phyloP scores from a whole-genome alignment of 1,284 basidiomycete species.

The Apiotrichum veenhuisii region DNA sequence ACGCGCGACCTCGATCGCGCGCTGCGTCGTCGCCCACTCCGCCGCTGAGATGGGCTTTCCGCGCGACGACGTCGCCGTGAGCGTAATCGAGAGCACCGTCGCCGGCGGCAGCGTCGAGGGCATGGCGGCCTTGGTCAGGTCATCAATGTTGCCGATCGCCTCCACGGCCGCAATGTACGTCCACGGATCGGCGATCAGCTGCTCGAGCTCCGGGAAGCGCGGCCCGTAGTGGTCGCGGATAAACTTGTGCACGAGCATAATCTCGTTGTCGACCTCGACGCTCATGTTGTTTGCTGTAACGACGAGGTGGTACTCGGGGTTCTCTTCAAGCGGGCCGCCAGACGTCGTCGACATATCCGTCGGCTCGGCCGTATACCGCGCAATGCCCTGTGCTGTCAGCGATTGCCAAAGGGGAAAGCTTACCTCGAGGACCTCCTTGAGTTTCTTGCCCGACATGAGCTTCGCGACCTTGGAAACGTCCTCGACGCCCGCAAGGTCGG shows the following conservation, averaged over 20 bases:
- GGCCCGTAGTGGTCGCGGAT: slow-evolving; percentile 96
- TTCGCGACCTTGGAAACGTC: slow-evolving; percentile 84
- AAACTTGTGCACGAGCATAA: slow-evolving; percentile 97
- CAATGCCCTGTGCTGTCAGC: slow-evolving; percentile 66
- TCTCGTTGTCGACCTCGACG: slow-evolving; percentile 98
- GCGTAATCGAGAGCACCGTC: slow-evolving; percentile 90
- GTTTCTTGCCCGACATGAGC: slow-evolving; percentile 76
- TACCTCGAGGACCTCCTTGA: slow-evolving; percentile 79
- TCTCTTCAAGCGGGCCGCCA: slow-evolving; percentile 72
- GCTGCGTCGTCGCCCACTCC: slow-evolving; percentile 76
- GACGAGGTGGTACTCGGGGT: slow-evolving; percentile 93
- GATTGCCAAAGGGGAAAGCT: slow-evolving; percentile 30
- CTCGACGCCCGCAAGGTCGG: slow-evolving; percentile 77
- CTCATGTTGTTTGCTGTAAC: slow-evolving; percentile 97
- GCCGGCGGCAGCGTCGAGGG: slow-evolving; percentile 80
- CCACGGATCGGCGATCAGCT: slow-evolving; percentile 83
- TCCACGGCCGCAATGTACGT: slow-evolving; percentile 92
- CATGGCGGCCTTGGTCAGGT: slow-evolving; percentile 76
- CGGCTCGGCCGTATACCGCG: slow-evolving; percentile 72
- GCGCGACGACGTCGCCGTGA: slow-evolving; percentile 87
- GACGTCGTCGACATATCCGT: slow-evolving; percentile 65
- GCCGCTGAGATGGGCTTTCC: slow-evolving; percentile 67
- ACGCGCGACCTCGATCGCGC: slow-evolving; percentile 82
- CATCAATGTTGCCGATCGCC: slow-evolving; percentile 78
- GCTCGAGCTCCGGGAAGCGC: slow-evolving; percentile 95